phyloP scores from a whole-genome alignment of 768 basidiomycete species.

The Kwoniella sp. region DNA sequence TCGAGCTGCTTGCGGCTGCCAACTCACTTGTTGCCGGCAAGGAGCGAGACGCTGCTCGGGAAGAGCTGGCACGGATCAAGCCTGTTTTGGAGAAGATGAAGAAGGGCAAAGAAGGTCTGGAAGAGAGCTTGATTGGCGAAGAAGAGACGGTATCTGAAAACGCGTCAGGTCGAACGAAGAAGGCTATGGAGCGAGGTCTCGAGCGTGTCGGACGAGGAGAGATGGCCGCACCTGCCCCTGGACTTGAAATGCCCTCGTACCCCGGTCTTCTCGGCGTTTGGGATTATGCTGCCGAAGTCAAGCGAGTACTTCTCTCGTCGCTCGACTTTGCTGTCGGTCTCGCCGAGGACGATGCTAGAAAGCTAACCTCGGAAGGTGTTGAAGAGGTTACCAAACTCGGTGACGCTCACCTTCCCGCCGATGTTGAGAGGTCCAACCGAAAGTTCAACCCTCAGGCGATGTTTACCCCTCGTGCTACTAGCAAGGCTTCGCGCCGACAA shows the following conservation, averaged over 20 bases:
- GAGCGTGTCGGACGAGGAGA: conserved; percentile 76
- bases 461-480: conserved; percentile 72
- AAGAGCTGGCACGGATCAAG: conserved; percentile 67
- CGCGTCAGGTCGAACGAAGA: conserved; percentile 63
- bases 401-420: conserved; percentile 70
- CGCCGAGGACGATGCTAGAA: conserved; percentile 81
- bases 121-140: conserved; percentile 72
- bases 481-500: conserved; percentile 78
- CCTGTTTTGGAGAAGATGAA: conserved; percentile 90
- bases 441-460: conserved; percentile 98
- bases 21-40: conserved; percentile 83
- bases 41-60: conserved; percentile 72
- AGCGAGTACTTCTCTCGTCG: conserved; percentile 72
- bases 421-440: conserved; percentile 75
- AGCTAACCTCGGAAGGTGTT: conserved; percentile 68
- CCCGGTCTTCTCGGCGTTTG: conserved; percentile 79
- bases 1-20: conserved; percentile 80
- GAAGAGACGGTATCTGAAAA: conserved; percentile 73
- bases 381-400: conserved; percentile 68
- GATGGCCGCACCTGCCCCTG: conserved; percentile 58
- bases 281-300: conserved; percentile 83
- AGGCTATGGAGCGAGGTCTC: conserved; percentile 68
- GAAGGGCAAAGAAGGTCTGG: conserved; percentile 69
- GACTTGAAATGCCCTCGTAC: conserved; percentile 67
- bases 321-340: conserved; percentile 76